Evolutionary conservation across 164 flowering plant species (phyloP).

Genomic region (Nymphaea thermarum): DNA sequence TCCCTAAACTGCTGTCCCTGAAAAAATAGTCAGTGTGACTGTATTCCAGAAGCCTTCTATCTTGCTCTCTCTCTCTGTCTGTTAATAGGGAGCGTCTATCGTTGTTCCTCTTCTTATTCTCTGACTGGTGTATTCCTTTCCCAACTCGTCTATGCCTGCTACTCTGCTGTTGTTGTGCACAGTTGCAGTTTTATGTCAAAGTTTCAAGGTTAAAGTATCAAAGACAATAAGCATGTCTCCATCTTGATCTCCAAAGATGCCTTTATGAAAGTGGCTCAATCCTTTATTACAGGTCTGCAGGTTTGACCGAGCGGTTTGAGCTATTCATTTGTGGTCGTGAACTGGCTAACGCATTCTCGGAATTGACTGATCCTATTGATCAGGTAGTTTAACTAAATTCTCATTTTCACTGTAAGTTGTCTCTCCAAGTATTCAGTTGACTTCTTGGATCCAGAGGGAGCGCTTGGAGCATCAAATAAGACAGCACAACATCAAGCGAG

Average conservation of each 20-base stretch:
- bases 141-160: too few species aligned
- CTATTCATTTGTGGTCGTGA: conserved; percentile 95
- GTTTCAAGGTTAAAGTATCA: too few species aligned
- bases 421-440: neutral
- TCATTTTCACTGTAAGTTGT: neutral
- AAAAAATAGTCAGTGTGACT: too few species aligned
- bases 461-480: conserved; percentile 89
- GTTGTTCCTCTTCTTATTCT: too few species aligned
- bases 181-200: too few species aligned
- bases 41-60: too few species aligned
- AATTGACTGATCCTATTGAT: conserved; percentile 94
- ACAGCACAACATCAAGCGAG: conserved; percentile 67
- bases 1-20: too few species aligned
- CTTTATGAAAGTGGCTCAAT: neutral
- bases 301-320: conserved; percentile 96
- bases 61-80: too few species aligned
- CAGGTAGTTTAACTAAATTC: conserved; percentile 38
- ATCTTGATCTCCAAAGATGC: neutral
- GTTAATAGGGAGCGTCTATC: too few species aligned
- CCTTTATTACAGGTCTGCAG: conserved; percentile 39
- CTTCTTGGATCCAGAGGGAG: conserved; percentile 42
- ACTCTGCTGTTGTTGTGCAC: too few species aligned
- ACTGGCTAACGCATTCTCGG: conserved; percentile 94
- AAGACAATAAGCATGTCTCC: too few species aligned
- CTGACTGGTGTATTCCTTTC: too few species aligned